Percentiles rank a stretch among this genome's conserved stretches.
These are phyloP conservation scores for Aureobasidium sp. DNA, from an alignment of 2,329 filamentous ascomycete genomes.

Conservation along the genomic window DNA sequence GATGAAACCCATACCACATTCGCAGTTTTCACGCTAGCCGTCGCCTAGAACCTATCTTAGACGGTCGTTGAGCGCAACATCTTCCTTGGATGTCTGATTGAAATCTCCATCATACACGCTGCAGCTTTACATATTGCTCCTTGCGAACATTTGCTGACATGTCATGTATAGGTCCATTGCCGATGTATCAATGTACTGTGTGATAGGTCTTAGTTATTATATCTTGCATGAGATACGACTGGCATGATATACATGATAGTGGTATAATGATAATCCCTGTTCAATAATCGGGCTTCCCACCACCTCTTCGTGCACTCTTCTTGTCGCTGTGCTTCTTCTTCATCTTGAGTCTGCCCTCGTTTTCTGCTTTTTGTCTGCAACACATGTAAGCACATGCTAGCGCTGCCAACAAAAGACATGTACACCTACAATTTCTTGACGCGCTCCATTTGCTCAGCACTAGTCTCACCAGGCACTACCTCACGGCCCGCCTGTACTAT, in stretches of 20 bases:
- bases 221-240: background rate
- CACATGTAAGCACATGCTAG: background rate
- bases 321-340: slow-evolving; percentile 58
- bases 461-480: slow-evolving; percentile 55
- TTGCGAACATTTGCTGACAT: background rate
- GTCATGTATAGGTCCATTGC: background rate
- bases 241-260: background rate
- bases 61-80: slow-evolving; percentile 32
- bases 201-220: no score
- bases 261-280: background rate
- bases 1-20: slow-evolving; percentile 55
- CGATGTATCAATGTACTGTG: background rate
- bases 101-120: background rate
- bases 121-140: background rate
- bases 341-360: slow-evolving; percentile 48
- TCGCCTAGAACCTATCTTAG: slow-evolving; percentile 33
- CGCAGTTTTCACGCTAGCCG: slow-evolving; percentile 73
- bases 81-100: slow-evolving; percentile 37
- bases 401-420: background rate
- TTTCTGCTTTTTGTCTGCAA: slow-evolving; percentile 36
- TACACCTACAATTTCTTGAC: slow-evolving; percentile 47
- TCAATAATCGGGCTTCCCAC: slow-evolving; percentile 28
- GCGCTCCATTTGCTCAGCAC: slow-evolving; percentile 46
- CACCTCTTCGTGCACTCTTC: slow-evolving; percentile 48
- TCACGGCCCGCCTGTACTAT: slow-evolving; percentile 45